Evolutionary conservation across 495 filamentous ascomycete genomes (phyloP).

Genomic region (Aspergillus carlsbadensis): DNA sequence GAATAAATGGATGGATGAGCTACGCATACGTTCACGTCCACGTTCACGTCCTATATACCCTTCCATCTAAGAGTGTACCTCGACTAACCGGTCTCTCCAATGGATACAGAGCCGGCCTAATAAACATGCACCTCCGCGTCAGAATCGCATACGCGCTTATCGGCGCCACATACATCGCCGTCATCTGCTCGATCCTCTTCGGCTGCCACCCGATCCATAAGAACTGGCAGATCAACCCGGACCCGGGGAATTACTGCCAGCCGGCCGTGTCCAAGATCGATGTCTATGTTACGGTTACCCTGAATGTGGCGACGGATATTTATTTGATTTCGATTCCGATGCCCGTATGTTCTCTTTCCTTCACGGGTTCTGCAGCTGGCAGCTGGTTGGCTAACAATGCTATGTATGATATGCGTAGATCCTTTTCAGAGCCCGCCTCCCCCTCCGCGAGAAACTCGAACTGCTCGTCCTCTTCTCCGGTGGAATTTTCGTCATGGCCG

Average conservation of each 20-base stretch:
- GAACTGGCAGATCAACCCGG: constrained; percentile 59
- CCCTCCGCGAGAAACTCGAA: constrained; percentile 49
- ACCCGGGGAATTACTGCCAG: constrained; percentile 53
- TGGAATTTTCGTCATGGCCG: constrained; percentile 58
- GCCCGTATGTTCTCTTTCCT: constrained; percentile 37
- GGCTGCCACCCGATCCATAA: constrained; percentile 53
- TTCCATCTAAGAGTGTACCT: neutral
- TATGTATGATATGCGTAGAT: constrained; percentile 36
- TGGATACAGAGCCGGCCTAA: constrained; percentile 41
- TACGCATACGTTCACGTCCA: no score
- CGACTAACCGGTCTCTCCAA: no score
- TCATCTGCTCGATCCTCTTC: constrained; percentile 52
- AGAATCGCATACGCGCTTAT: constrained; percentile 53
- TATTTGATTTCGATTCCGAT: constrained; percentile 56
- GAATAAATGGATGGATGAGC: no score
- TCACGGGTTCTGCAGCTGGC: no score
- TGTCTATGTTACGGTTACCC: constrained; percentile 46
- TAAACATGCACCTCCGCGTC: constrained; percentile 50
- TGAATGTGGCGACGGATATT: constrained; percentile 54
- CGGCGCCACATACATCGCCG: constrained; percentile 50
- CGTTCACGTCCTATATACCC: neutral
- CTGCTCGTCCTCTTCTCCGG: constrained; percentile 59
- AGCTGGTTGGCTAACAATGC: no score
- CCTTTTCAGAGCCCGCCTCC: constrained; percentile 52
- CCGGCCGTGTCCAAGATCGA: constrained; percentile 48